Base-by-base conservation (phyloP, 306 rosid species). In the Castanea crenata region DNA sequence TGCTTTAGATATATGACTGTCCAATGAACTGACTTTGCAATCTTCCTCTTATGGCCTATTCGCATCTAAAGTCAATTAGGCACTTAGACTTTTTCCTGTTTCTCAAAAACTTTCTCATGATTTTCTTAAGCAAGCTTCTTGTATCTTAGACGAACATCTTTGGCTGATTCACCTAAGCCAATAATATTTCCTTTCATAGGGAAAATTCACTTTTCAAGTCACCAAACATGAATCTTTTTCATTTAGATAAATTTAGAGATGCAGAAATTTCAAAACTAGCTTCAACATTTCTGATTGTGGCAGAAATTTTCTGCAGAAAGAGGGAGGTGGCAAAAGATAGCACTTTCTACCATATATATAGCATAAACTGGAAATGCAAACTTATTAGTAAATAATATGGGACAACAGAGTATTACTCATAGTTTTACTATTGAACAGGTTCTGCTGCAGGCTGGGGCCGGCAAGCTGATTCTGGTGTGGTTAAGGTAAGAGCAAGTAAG, bases 391-490 rank as follows among this genome's bases (percentile, higher is more conserved):
- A 49, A 49, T 49, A 10, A 49, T 49, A 49, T 49, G 15, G 54
- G 54, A 12, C 16, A 49, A 49, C 5, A 4, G 16, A 49, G 49
- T 65, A 55, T 38, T 83, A 29, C 73, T 25, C 44, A 7, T 76
- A 79, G 72, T 63, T 61, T 63, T 74, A 65, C 76, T 76, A 49
- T 27, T 31, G 83, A 38, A 69, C 91, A 94, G 97, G 97, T 83
- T 94, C 99, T 84, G 97, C 97, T 74, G 95, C 92, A 25, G 99
- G 99, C 5, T 94, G 97, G 97, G 99, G 97, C 27, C 88, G 94
- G 68, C 96, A 76, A 89, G 99, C 92, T 89, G 99, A 94, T 86
- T 93, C 97, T 79, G 91, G 95, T 84, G 95, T 92, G 4, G 99
- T 94, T 76, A 94, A 92, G 99, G 99, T 92, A 91, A 38, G 88